phyloP scores from a whole-genome alignment of 345 rosid species.

The Camelina sativa region DNA sequence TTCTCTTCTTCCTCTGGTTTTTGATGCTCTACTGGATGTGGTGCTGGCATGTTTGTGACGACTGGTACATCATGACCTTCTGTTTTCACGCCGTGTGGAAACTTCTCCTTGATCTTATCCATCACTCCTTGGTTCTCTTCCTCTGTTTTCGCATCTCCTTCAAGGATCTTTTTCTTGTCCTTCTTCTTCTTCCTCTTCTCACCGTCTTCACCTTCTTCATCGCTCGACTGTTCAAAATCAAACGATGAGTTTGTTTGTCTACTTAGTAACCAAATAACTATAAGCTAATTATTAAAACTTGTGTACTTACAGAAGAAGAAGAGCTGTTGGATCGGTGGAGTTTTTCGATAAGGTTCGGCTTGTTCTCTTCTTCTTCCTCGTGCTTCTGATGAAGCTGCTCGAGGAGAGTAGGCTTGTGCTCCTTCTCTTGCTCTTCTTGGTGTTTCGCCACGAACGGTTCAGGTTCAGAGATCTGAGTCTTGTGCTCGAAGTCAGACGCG shows the following conservation, averaged over 20 bases:
- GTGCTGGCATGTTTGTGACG: neutral
- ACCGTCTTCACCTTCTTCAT: constrained; percentile 69
- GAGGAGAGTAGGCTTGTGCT: constrained; percentile 39
- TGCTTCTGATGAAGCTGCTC: constrained; percentile 57
- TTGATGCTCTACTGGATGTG: neutral
- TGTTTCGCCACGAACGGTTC: constrained; percentile 33
- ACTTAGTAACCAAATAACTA: neutral
- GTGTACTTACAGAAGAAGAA: constrained; percentile 84
- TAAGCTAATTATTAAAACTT: neutral
- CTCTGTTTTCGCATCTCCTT: constrained; percentile 29
- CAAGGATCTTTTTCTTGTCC: constrained; percentile 33
- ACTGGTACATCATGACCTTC: neutral
- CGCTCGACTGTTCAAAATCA: constrained; percentile 53
- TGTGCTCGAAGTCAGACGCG: constrained; percentile 60
- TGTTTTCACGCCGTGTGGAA: constrained; percentile 5
- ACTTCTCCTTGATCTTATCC: constrained; percentile 3
- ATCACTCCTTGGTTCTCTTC: constrained; percentile 20
- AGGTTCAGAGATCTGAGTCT: constrained; percentile 55
- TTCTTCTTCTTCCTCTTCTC: constrained; percentile 50
- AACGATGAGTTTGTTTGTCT: constrained; percentile 6
- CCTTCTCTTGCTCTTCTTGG: constrained; percentile 35
- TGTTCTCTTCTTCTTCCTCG: constrained; percentile 57
- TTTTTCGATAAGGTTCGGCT: constrained; percentile 57
- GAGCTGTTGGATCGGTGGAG: constrained; percentile 72
- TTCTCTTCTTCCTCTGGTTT: constrained; percentile 62